phyloP scores from a whole-genome alignment of 345 rosid genomes.

The Murraya koenigii region DNA sequence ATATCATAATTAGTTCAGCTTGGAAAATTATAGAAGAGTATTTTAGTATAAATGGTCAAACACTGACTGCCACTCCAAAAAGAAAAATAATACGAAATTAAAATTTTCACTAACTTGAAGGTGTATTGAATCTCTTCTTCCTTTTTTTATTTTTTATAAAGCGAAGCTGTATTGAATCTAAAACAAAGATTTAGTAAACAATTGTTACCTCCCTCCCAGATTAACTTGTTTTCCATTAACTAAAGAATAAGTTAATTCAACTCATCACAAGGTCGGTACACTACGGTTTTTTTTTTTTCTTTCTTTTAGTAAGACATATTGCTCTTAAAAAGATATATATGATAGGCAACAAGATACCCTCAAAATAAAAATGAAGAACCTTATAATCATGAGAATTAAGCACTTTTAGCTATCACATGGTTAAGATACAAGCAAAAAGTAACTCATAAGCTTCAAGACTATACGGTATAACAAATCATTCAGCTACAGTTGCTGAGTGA shows the following conservation, averaged over 20 bases:
- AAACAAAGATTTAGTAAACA: not conserved
- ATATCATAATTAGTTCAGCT: not conserved
- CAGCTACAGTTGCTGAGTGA: conserved; percentile 12
- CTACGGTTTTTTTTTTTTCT: too few relatives aligned
- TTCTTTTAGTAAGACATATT: too few relatives aligned
- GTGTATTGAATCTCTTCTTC: too few relatives aligned
- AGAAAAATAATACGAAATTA: not conserved
- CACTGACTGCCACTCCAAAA: not conserved
- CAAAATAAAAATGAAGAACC: not conserved
- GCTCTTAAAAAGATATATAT: too few relatives aligned
- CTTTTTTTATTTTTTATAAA: too few relatives aligned
- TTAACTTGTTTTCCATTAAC: not conserved
- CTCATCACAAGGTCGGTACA: too few relatives aligned
- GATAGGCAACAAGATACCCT: too few relatives aligned
- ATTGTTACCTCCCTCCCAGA: not conserved
- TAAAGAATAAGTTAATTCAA: not conserved
- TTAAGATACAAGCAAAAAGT: not conserved
- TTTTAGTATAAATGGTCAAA: not conserved
- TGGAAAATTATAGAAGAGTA: not conserved
- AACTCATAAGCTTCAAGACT: conserved; percentile 11
- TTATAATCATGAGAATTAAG: not conserved
- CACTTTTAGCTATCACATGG: not conserved
- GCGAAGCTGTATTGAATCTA: not conserved
- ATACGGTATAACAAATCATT: conserved; percentile 10
- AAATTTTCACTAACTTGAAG: not conserved